Percentiles rank a stretch among this genome's conserved stretches.
phyloP scores from a whole-genome alignment of 1,284 basidiomycete genomes.

The Austropuccinia psidii region DNA sequence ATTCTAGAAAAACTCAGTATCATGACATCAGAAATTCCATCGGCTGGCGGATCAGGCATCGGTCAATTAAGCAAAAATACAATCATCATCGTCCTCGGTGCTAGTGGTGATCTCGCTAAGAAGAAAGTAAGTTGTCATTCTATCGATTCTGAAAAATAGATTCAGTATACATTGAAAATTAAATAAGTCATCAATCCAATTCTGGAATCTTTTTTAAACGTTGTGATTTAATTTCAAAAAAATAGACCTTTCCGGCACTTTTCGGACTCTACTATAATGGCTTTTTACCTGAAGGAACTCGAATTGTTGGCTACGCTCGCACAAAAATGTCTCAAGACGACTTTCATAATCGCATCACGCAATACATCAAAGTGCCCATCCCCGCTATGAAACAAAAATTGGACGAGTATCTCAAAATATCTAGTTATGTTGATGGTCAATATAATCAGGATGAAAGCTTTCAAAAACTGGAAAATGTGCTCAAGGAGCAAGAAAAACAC shows the following conservation, averaged over 20 bases:
- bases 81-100: slow-evolving; percentile 64
- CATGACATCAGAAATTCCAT: slow-evolving; percentile 33
- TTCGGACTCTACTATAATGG: slow-evolving; percentile 74
- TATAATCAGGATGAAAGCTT: slow-evolving; percentile 79
- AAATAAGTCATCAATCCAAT: slow-evolving; percentile 10
- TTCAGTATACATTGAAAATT: too few species aligned
- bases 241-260: slow-evolving; percentile 88
- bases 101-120: slow-evolving; percentile 96
- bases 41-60: slow-evolving; percentile 1
- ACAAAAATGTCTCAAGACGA: slow-evolving; percentile 85
- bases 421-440: slow-evolving; percentile 72
- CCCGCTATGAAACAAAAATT: slow-evolving; percentile 55
- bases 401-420: slow-evolving; percentile 69
- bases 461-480: slow-evolving; percentile 63
- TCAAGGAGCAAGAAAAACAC: slow-evolving; percentile 66
- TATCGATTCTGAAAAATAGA: background rate
- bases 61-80: slow-evolving; percentile 29
- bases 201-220: background rate
- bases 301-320: slow-evolving; percentile 88
- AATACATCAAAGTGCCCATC: slow-evolving; percentile 68
- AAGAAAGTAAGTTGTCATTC: slow-evolving; percentile 69
- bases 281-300: slow-evolving; percentile 70
- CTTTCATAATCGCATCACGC: slow-evolving; percentile 71
- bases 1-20: too few species aligned
- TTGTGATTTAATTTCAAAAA: background rate